Evolutionary conservation across 164 flowering plant species (phyloP), one percentile per base, ranked within the genome.

Genomic region (Magnolia sinica): DNA sequence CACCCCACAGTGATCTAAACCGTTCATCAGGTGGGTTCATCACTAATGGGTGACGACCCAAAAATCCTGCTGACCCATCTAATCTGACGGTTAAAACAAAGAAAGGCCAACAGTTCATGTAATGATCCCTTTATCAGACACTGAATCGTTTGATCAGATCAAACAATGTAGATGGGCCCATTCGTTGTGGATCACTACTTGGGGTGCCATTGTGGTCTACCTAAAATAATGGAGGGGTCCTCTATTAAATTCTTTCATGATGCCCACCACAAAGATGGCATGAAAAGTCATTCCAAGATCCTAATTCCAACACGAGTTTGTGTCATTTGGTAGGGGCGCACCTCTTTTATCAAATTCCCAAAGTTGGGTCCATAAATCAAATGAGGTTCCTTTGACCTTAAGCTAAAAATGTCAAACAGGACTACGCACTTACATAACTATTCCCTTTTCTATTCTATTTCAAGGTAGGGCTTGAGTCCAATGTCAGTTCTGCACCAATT

Each of bases 371-470:
- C n/a, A 50, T 45, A 45, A 70, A 68, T 8, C 68, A n/a, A 55
- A 11, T n/a, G 31, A 68, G 59, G 59, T 70, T 70, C 58, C 58
- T 70, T 70, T 70, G 73, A 70, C 73, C 58, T 70, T 10, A 70
- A 50, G 73, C 73, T 50, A 3, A n/a, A 49, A 49, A 19, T 70
- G 58, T 70, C 73, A 70, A 70, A 68, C 23, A 20, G 73, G 45
- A 3, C 23, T 27, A 22, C 37, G 3, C 45, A 18, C n/a, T 68
- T 27, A 14, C 49, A 31, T 11, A n/a, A 13, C 71, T 11, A 37
- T 10, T 13, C 49, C 22, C 29, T 13, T 29, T 49, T 20, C 1
- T 18, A 69, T 22, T 29, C 49, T 69, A 29, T 31, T 69, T 16
- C 2, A 27, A 8, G 65, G 65, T 27, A 68, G 71, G 29, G 19